A percentile compares a stretch with the other conserved stretches of the same genome.
These are phyloP conservation scores for Pythium rhizo-oryzae DNA, from an alignment of 352 stramenopile genomes.

Conservation along the genomic window DNA sequence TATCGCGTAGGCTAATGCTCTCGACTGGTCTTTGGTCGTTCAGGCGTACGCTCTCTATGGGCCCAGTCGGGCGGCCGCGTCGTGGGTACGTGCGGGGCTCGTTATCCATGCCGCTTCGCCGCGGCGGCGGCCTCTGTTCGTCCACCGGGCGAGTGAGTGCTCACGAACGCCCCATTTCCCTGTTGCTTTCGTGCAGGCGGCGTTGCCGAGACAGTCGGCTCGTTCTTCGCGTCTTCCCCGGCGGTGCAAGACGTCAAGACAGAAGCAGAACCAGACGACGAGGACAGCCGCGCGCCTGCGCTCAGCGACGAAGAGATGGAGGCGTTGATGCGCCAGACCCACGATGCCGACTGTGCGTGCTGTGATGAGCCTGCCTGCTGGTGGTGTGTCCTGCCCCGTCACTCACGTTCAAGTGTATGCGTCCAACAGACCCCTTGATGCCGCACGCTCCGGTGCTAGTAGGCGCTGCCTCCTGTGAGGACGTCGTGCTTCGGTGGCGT, in stretches of 20 bases:
- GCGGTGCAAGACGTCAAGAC: not conserved
- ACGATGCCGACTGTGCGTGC: constrained; percentile 21
- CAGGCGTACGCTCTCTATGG: constrained; percentile 13
- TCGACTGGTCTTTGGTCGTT: not conserved
- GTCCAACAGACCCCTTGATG: constrained; percentile 40
- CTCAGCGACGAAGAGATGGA: constrained; percentile 25
- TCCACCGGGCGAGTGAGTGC: not conserved
- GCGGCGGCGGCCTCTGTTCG: not conserved
- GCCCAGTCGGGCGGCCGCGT: constrained; percentile 12
- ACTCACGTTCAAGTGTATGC: not conserved
- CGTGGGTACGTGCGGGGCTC: constrained; percentile 5
- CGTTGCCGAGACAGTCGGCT: not conserved
- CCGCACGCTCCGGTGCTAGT: constrained; percentile 53
- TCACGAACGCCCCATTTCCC: not conserved
- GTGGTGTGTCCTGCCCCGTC: not conserved
- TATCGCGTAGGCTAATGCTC: constrained; percentile 9
- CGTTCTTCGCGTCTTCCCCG: not conserved
- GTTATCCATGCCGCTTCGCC: no score
- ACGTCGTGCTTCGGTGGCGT: constrained; percentile 49
- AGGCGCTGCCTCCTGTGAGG: constrained; percentile 38
- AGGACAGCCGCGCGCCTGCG: not conserved
- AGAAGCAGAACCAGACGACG: constrained; percentile 8
- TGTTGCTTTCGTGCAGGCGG: not conserved
- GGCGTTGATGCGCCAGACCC: constrained; percentile 17
- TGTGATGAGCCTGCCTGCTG: not conserved